These are phyloP conservation scores for Curvularia sp. DNA, from an alignment of 2,329 filamentous ascomycete genomes.

Conservation along the genomic window DNA sequence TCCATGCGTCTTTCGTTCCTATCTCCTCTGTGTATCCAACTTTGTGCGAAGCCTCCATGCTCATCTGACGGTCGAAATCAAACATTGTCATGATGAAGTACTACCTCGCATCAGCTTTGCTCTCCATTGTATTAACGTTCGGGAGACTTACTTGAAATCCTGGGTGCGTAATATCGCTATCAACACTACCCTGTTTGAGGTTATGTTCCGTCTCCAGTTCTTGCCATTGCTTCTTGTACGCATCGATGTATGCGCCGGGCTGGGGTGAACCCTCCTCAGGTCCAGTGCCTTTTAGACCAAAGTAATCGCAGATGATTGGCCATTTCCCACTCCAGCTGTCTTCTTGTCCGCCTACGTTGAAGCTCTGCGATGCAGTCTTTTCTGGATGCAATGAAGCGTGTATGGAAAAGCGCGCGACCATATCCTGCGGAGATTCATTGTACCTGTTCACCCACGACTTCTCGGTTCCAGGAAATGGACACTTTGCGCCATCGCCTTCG, in stretches of 20 bases:
- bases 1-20: slow-evolving; percentile 52
- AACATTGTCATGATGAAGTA: slow-evolving; percentile 50
- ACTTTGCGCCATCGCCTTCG: slow-evolving; percentile 50
- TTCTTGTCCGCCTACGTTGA: slow-evolving; percentile 54
- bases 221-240: slow-evolving; percentile 39
- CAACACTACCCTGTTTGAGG: slow-evolving; percentile 52
- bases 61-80: slow-evolving; percentile 58
- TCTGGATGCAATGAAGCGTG: slow-evolving; percentile 53
- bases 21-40: slow-evolving; percentile 51
- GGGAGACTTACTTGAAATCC: slow-evolving; percentile 37
- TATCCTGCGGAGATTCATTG: slow-evolving; percentile 52
- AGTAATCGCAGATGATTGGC: slow-evolving; percentile 57
- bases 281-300: slow-evolving; percentile 53
- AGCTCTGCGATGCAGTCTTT: slow-evolving; percentile 49
- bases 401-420: slow-evolving; percentile 54
- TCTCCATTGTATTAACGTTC: not conserved
- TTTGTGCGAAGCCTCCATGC: slow-evolving; percentile 50
- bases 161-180: slow-evolving; percentile 52
- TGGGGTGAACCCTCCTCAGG: slow-evolving; percentile 38
- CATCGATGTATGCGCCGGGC: slow-evolving; percentile 39
- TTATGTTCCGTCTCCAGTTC: slow-evolving; percentile 37
- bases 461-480: slow-evolving; percentile 50
- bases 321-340: slow-evolving; percentile 55
- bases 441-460: slow-evolving; percentile 50
- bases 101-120: slow-evolving; percentile 21